A percentile compares a stretch with the other conserved stretches of the same genome.
Conservation (phyloP, 2,329 filamentous ascomycete species). For the Penicillium sp. region DNA sequence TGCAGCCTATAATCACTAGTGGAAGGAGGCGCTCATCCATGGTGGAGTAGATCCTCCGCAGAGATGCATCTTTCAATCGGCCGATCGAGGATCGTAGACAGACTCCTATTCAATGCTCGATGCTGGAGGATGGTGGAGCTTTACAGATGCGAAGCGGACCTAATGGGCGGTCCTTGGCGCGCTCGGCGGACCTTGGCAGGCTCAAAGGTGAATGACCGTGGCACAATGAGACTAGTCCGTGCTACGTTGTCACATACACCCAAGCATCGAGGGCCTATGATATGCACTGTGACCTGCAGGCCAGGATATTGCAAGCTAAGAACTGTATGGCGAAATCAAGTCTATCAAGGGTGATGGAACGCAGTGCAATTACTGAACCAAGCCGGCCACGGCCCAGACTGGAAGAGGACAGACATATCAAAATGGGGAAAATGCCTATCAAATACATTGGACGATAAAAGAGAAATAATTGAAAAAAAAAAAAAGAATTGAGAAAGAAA, state of each 20-base stretch:
- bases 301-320: neutral
- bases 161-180: constrained; percentile 19
- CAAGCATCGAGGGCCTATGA: neutral
- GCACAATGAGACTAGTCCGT: neutral
- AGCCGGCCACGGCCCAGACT: neutral
- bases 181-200: constrained; percentile 14
- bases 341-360: neutral
- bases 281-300: neutral
- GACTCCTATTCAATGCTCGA: neutral
- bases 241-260: neutral
- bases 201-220: neutral
- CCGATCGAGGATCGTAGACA: neutral
- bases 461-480: constrained; percentile 8
- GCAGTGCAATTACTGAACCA: neutral
- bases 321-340: neutral
- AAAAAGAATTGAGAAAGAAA: constrained; percentile 14
- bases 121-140: neutral
- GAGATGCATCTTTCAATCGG: neutral
- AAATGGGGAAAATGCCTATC: constrained; percentile 15
- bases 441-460: constrained; percentile 28
- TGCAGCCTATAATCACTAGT: neutral
- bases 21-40: neutral
- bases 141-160: neutral
- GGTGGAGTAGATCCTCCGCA: neutral
- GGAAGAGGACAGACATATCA: neutral